A percentile compares a stretch with the other conserved stretches of the same genome.
Conservation (phyloP, 1,284 basidiomycete species). For the Xerocomus amazonicus region DNA sequence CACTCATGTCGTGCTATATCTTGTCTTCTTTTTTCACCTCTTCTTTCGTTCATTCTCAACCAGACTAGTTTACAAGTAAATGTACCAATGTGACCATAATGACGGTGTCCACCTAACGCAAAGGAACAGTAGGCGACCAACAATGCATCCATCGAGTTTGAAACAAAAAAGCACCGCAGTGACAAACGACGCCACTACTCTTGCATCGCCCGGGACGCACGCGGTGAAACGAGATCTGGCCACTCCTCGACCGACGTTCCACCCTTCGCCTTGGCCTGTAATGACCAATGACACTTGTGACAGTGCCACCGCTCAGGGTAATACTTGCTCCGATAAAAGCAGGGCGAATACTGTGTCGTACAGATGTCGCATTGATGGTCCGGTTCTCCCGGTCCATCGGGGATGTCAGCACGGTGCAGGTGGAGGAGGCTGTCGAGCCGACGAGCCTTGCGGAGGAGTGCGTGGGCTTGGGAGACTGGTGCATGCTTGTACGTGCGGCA, state of each 20-base stretch:
- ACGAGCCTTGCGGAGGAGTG: constrained; percentile 80
- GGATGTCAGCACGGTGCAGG: constrained; percentile 12
- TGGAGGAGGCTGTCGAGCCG: constrained; percentile 69
- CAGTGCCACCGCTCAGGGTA: constrained; percentile 42
- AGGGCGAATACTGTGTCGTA: constrained; percentile 38
- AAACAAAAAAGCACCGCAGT: background rate
- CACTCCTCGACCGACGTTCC: constrained; percentile 10
- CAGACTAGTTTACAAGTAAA: constrained; percentile 29
- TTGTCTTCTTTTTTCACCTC: background rate
- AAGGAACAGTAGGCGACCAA: background rate
- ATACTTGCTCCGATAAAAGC: constrained; percentile 34
- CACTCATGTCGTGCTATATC: constrained; percentile 24
- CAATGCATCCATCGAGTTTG: background rate
- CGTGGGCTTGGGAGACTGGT: constrained; percentile 65
- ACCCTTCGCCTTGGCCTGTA: constrained; percentile 1
- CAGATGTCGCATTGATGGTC: constrained; percentile 34
- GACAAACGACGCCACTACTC: constrained; percentile 6
- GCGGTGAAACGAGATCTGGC: constrained; percentile 14
- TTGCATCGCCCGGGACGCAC: constrained; percentile 17
- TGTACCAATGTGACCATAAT: constrained; percentile 32
- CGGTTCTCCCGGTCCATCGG: constrained; percentile 12
- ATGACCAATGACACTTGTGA: constrained; percentile 52
- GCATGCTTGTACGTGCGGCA: constrained; percentile 82
- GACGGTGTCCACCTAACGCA: constrained; percentile 5
- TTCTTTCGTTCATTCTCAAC: background rate